Percentiles rank a stretch among this genome's conserved stretches.
Conservation (phyloP, 768 basidiomycete species). For the Rhodotorula taiwanensis region DNA sequence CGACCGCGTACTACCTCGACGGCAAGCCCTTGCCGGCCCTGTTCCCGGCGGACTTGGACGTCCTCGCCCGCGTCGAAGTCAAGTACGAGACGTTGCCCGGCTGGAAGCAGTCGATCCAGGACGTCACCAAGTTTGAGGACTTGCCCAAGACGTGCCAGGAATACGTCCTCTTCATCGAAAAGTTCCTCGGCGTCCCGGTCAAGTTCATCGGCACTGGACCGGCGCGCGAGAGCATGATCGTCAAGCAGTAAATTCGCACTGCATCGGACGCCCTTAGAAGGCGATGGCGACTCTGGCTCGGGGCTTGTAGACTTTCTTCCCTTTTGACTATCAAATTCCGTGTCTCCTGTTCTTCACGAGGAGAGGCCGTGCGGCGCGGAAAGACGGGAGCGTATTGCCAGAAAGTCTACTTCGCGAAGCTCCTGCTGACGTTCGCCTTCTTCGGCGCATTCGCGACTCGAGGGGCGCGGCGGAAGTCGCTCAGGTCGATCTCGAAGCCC, state of each 20-base stretch:
- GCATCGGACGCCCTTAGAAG: not conserved
- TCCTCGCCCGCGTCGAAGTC: constrained; percentile 71
- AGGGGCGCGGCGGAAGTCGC: constrained; percentile 24
- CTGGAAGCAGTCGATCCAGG: constrained; percentile 73
- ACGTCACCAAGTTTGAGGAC: constrained; percentile 58
- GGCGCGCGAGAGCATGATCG: constrained; percentile 24
- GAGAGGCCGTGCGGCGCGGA: too few species aligned
- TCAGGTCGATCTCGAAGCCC: constrained; percentile 25
- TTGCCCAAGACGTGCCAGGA: constrained; percentile 76
- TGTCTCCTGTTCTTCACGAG: too few species aligned
- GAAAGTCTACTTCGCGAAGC: constrained; percentile 8
- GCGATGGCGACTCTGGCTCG: too few species aligned
- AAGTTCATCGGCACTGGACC: constrained; percentile 94
- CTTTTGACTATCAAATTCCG: not conserved
- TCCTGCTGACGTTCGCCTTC: constrained; percentile 1
- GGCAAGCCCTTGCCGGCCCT: constrained; percentile 74
- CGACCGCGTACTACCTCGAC: constrained; percentile 66
- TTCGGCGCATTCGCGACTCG: constrained; percentile 31
- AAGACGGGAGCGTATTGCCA: not conserved
- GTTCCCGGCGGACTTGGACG: constrained; percentile 71
- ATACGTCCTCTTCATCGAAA: constrained; percentile 82
- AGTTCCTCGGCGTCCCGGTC: constrained; percentile 62
- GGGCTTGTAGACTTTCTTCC: not conserved
- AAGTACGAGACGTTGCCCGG: constrained; percentile 83
- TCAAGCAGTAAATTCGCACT: not conserved